Conservation (phyloP, 257 asterid genomes). For the Penstemon newberryi region DNA sequence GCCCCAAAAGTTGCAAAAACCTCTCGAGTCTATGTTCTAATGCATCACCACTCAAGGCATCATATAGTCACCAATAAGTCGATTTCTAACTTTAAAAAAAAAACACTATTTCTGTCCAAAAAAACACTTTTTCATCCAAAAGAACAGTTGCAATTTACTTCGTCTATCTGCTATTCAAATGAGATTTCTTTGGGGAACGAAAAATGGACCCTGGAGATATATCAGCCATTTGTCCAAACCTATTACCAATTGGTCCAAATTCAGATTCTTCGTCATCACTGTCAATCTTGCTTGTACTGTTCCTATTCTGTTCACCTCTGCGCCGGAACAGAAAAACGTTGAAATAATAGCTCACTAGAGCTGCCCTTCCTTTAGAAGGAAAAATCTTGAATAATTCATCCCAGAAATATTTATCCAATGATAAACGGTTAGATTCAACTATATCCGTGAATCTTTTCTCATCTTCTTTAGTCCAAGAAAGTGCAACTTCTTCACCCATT, state of each 20-base stretch:
- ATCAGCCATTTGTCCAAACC: constrained; percentile 49
- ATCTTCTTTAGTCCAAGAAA: constrained; percentile 54
- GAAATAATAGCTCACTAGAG: constrained; percentile 65
- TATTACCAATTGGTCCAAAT: constrained; percentile 44
- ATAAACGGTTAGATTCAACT: constrained; percentile 43
- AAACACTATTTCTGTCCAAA: constrained; percentile 17
- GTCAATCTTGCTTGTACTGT: constrained; percentile 40
- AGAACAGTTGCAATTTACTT: constrained; percentile 44
- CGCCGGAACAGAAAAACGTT: constrained; percentile 60
- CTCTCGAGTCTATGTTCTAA: constrained; percentile 20
- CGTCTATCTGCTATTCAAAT: constrained; percentile 30
- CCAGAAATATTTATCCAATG: constrained; percentile 49
- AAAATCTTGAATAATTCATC: constrained; percentile 50
- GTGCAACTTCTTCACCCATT: constrained; percentile 62
- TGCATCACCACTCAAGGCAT: constrained; percentile 12
- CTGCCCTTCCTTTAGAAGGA: constrained; percentile 44
- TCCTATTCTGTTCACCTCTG: constrained; percentile 70
- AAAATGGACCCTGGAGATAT: constrained; percentile 60
- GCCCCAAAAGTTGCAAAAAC: constrained; percentile 25
- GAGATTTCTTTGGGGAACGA: constrained; percentile 65
- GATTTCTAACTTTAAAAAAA: constrained; percentile 12
- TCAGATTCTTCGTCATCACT: constrained; percentile 83
- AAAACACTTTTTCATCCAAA: constrained; percentile 19
- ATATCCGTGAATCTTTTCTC: constrained; percentile 41
- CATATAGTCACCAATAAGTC: constrained; percentile 1